Conservation (phyloP, 2,329 filamentous ascomycete genomes). For the Fusarium metavorans region DNA sequence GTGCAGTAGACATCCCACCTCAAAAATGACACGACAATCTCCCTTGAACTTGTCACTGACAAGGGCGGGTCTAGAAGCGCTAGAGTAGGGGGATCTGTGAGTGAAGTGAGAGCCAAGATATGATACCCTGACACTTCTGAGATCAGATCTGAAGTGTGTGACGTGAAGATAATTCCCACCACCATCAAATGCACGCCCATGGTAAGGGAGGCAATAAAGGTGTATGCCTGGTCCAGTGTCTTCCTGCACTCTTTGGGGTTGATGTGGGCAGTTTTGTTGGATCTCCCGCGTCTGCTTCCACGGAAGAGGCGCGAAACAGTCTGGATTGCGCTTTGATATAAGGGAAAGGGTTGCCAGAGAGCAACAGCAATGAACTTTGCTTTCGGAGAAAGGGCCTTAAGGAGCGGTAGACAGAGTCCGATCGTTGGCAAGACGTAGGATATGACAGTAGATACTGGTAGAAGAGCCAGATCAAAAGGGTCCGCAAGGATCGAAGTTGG, state of each 20-base stretch:
- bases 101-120: conserved; percentile 28
- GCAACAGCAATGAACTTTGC: conserved; percentile 19
- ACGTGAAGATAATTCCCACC: conserved; percentile 16
- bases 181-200: conserved; percentile 17
- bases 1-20: conserved; percentile 40
- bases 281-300: background rate
- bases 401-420: conserved; percentile 23
- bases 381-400: conserved; percentile 8
- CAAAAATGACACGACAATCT: conserved; percentile 35
- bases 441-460: conserved; percentile 28
- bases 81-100: conserved; percentile 25
- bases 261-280: background rate
- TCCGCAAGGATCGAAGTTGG: conserved; percentile 18
- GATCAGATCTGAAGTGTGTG: background rate
- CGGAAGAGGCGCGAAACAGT: background rate
- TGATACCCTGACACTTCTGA: conserved; percentile 17
- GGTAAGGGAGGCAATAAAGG: conserved; percentile 11
- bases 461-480: conserved; percentile 19
- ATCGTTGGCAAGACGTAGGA: conserved; percentile 32
- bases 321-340: conserved; percentile 27
- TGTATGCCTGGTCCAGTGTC: conserved; percentile 13
- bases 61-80: conserved; percentile 23
- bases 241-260: background rate
- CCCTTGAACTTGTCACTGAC: conserved; percentile 5
- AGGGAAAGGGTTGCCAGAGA: conserved; percentile 36